phyloP scores from a whole-genome alignment of 345 rosid species.

The Lepidium sativum region DNA sequence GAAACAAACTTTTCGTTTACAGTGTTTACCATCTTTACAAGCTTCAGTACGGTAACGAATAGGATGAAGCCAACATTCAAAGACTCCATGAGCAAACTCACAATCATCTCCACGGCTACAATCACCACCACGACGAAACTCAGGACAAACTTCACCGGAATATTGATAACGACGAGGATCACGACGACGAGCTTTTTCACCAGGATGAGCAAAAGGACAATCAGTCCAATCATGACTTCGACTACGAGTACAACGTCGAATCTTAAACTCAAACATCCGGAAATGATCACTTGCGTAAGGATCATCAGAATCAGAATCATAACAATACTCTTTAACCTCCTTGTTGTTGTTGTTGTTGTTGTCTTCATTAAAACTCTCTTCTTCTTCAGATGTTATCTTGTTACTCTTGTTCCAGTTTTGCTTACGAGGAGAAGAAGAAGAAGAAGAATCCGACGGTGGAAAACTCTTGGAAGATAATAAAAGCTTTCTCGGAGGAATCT shows the following conservation, averaged over 20 bases:
- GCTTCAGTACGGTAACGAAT: conserved; percentile 67
- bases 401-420: conserved; percentile 23
- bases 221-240: conserved; percentile 98
- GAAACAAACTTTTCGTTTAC: conserved; percentile 66
- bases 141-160: conserved; percentile 64
- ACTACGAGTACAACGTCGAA: conserved; percentile 84
- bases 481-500: conserved; percentile 28
- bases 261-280: conserved; percentile 91
- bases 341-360: background rate
- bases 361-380: background rate
- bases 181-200: conserved; percentile 91
- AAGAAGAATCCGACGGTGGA: conserved; percentile 3
- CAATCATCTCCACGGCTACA: conserved; percentile 74
- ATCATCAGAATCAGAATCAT: conserved; percentile 37
- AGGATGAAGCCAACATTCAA: conserved; percentile 81
- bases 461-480: conserved; percentile 19
- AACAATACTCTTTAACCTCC: conserved; percentile 16
- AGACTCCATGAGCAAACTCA: conserved; percentile 78
- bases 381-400: conserved; percentile 17
- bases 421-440: conserved; percentile 24
- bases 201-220: conserved; percentile 90
- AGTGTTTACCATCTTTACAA: conserved; percentile 66
- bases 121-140: conserved; percentile 57
- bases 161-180: conserved; percentile 67
- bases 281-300: conserved; percentile 77